phyloP scores from a whole-genome alignment of 768 basidiomycete species.

The Termitomyces sp. region DNA sequence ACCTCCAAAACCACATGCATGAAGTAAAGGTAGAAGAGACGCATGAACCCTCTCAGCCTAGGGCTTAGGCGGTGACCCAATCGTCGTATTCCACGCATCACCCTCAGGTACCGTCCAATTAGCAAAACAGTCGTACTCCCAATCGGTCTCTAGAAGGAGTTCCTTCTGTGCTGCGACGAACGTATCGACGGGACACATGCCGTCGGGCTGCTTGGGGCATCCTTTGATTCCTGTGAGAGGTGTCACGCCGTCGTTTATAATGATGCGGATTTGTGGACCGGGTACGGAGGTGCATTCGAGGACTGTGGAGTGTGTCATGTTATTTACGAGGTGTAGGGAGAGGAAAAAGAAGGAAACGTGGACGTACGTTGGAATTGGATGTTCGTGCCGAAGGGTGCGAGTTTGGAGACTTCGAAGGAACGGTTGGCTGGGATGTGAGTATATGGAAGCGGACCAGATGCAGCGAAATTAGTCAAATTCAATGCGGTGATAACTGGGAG shows the following conservation, averaged over 20 bases:
- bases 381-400: slow-evolving; percentile 87
- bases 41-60: neutral
- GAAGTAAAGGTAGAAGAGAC: neutral
- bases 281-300: slow-evolving; percentile 50
- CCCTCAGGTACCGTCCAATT: slow-evolving; percentile 71
- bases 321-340: neutral
- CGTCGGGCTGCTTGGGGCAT: slow-evolving; percentile 66
- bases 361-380: slow-evolving; percentile 79
- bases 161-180: slow-evolving; percentile 69
- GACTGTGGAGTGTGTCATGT: slow-evolving; percentile 34
- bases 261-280: slow-evolving; percentile 64
- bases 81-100: slow-evolving; percentile 64
- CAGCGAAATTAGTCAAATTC: slow-evolving; percentile 71
- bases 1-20: neutral
- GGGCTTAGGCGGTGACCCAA: slow-evolving; percentile 49
- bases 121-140: slow-evolving; percentile 69
- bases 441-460: slow-evolving; percentile 66
- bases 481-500: slow-evolving; percentile 72
- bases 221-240: slow-evolving; percentile 75
- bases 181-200: slow-evolving; percentile 67
- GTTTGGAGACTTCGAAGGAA: slow-evolving; percentile 67
- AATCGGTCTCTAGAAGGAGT: slow-evolving; percentile 62
- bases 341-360: neutral
- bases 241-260: slow-evolving; percentile 84
- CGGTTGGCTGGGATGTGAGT: slow-evolving; percentile 62